Evolutionary conservation across 441 rosid species (phyloP).

Genomic region (Aquilaria agallochum): DNA sequence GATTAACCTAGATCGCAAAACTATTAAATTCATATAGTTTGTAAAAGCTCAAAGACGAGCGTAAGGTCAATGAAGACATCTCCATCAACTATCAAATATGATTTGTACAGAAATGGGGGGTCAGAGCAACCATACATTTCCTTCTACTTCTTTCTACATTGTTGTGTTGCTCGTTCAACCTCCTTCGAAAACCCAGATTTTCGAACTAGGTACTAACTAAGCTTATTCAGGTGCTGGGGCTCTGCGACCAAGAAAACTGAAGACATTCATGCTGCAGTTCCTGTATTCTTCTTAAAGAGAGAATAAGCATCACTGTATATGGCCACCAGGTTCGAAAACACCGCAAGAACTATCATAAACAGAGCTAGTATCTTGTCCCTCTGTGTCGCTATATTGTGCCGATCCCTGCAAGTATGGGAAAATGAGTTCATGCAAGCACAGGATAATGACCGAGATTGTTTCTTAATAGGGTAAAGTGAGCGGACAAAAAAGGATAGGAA

Average conservation of each 20-base stretch:
- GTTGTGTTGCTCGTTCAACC: not conserved
- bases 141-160: no score
- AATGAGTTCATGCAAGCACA: not conserved
- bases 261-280: no score
- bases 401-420: constrained; percentile 24
- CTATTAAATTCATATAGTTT: no score
- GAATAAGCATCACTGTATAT: constrained; percentile 36
- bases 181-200: constrained; percentile 9
- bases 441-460: not conserved
- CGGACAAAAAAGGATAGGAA: no score
- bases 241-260: no score
- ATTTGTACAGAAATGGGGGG: no score
- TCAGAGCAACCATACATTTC: no score
- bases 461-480: no score
- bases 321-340: constrained; percentile 28
- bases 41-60: no score
- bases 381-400: constrained; percentile 29
- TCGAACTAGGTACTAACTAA: not conserved
- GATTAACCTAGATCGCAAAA: no score
- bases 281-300: constrained; percentile 5
- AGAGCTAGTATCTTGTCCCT: constrained; percentile 31
- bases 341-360: constrained; percentile 43
- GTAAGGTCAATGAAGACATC: no score
- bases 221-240: not conserved
- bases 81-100: no score